Evolutionary conservation across 352 stramenopile genomes (phyloP).

Genomic region (Phytopythium boreale): DNA sequence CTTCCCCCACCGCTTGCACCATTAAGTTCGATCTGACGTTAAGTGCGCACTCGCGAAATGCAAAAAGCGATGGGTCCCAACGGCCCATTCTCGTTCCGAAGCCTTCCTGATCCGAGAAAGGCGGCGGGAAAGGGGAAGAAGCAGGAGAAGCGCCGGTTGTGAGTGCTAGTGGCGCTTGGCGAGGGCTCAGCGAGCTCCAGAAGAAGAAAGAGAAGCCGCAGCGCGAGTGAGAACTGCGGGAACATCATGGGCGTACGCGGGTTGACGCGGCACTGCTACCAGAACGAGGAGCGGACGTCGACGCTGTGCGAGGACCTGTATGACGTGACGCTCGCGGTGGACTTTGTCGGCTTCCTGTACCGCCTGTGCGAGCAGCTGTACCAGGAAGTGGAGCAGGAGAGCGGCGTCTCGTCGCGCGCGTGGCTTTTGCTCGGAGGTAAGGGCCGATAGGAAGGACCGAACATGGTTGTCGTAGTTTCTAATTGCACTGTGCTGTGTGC

Average conservation of each 20-base stretch:
- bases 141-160: neutral
- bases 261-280: conserved; percentile 53
- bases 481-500: too few relatives aligned
- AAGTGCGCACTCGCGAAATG: neutral
- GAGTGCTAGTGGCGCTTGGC: neutral
- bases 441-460: neutral
- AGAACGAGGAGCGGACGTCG: conserved; percentile 46
- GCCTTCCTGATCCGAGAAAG: neutral
- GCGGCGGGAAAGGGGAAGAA: neutral
- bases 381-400: conserved; percentile 26
- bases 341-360: conserved; percentile 81
- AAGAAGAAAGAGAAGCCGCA: neutral
- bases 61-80: neutral
- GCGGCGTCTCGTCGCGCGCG: conserved; percentile 19
- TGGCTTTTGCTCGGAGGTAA: conserved; percentile 67
- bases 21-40: neutral
- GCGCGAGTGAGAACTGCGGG: neutral
- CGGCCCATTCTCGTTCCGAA: neutral
- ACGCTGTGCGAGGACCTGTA: conserved; percentile 26
- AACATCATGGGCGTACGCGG: conserved; percentile 57
- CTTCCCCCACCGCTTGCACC: neutral
- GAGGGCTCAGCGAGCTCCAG: neutral
- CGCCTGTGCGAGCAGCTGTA: conserved; percentile 60
- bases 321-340: conserved; percentile 75
- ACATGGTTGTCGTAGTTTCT: too few relatives aligned